Evolutionary conservation across 164 flowering plant species (phyloP).

Genomic region (Cinnamomum chago): DNA sequence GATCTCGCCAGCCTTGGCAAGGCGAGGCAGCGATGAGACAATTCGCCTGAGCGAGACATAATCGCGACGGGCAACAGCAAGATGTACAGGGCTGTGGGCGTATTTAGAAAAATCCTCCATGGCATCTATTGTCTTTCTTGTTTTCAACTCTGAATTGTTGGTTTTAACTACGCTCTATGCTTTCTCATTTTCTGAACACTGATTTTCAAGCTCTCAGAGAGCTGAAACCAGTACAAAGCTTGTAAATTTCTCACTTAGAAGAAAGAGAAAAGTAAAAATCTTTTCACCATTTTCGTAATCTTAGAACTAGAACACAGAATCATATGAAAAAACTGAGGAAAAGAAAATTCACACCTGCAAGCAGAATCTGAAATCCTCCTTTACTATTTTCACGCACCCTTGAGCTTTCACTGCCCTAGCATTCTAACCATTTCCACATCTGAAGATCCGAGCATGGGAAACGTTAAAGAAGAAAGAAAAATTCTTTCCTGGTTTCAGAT

Average conservation of each 20-base stretch:
- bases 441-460: not conserved
- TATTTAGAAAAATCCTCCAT: constrained; percentile 88
- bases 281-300: not conserved
- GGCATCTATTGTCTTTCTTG: not conserved
- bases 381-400: not conserved
- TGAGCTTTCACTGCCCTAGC: not conserved
- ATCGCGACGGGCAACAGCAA: constrained; percentile 72
- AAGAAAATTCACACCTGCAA: not conserved
- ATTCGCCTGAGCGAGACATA: constrained; percentile 53
- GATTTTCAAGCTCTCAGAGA: not conserved
- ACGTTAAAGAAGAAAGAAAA: too few species aligned
- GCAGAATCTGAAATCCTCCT: not conserved
- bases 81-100: constrained; percentile 76
- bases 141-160: not conserved
- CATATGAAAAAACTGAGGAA: not conserved
- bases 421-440: not conserved
- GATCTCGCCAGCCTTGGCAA: constrained; percentile 82
- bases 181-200: not conserved
- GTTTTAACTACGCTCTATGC: not conserved
- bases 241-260: not conserved
- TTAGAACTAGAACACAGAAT: not conserved
- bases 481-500: not conserved
- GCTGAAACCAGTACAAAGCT: not conserved
- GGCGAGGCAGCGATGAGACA: constrained; percentile 58
- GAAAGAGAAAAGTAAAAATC: too few species aligned